phyloP scores from a whole-genome alignment of 768 basidiomycete genomes.

The Fibroporia radiculosa region DNA sequence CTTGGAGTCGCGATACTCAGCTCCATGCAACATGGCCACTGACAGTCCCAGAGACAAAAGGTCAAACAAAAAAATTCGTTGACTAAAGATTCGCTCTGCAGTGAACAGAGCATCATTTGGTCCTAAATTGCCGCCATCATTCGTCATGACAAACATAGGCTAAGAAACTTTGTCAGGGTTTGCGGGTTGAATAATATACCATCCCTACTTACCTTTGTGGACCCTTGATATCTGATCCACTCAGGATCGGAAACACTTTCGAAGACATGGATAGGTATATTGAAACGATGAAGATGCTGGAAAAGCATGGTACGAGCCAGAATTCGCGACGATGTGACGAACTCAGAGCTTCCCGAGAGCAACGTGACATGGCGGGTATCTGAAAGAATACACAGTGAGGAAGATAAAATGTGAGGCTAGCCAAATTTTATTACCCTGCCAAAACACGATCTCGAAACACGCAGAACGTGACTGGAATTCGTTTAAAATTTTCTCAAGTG shows the following conservation, averaged over 20 bases:
- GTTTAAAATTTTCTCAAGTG: conserved; percentile 43
- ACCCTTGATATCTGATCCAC: conserved; percentile 40
- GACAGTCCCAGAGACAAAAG: conserved; percentile 43
- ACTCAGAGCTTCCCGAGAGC: conserved; percentile 28
- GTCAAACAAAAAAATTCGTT: conserved; percentile 42
- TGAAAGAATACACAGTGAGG: conserved; percentile 15
- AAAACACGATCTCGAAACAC: conserved; percentile 60
- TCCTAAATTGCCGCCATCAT: conserved; percentile 38
- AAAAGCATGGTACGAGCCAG: conserved; percentile 47
- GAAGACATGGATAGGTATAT: conserved; percentile 40
- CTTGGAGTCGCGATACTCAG: conserved; percentile 59
- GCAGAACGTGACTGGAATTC: conserved; percentile 43
- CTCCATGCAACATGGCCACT: conserved; percentile 42
- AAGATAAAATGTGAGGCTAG: neutral
- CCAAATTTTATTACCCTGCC: conserved; percentile 33
- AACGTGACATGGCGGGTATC: conserved; percentile 38
- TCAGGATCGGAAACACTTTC: conserved; percentile 32
- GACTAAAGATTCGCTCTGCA: conserved; percentile 31
- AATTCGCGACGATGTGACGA: conserved; percentile 35
- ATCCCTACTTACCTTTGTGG: conserved; percentile 31
- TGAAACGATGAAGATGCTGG: conserved; percentile 37
- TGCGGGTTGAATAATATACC: neutral
- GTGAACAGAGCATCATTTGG: conserved; percentile 8
- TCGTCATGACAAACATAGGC: conserved; percentile 63
- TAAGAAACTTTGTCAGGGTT: conserved; percentile 20